A percentile compares a stretch with the other conserved stretches of the same genome.
phyloP scores from a whole-genome alignment of 164 flowering plant species.

The Amborella trichopoda region DNA sequence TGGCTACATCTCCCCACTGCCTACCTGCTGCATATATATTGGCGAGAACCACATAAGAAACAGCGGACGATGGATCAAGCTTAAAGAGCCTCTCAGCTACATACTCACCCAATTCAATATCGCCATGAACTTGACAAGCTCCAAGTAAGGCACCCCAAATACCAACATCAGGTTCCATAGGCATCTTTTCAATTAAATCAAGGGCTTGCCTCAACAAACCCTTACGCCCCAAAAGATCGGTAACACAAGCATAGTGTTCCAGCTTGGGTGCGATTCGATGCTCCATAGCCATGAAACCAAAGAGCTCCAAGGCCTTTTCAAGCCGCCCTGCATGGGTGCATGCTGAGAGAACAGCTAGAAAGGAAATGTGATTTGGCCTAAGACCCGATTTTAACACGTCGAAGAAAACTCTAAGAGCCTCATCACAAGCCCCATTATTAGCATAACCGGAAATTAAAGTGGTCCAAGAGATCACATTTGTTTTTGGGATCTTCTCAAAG shows the following conservation, averaged over 20 bases:
- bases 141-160: slow-evolving; percentile 52
- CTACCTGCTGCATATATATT: slow-evolving; percentile 48
- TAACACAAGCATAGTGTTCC: slow-evolving; percentile 55
- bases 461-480: slow-evolving; percentile 53
- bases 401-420: slow-evolving; percentile 32
- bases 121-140: slow-evolving; percentile 43
- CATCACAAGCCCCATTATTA: slow-evolving; percentile 34
- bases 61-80: slow-evolving; percentile 39
- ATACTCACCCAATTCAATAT: slow-evolving; percentile 28
- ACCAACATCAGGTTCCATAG: slow-evolving; percentile 40
- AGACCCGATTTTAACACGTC: slow-evolving; percentile 26
- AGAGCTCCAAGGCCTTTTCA: slow-evolving; percentile 40
- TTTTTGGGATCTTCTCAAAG: slow-evolving; percentile 27
- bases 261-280: slow-evolving; percentile 28
- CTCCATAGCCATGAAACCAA: slow-evolving; percentile 28
- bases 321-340: slow-evolving; percentile 51
- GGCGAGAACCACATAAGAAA: slow-evolving; percentile 52
- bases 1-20: slow-evolving; percentile 41
- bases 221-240: slow-evolving; percentile 46
- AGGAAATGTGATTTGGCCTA: slow-evolving; percentile 50
- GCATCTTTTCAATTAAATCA: slow-evolving; percentile 38
- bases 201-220: slow-evolving; percentile 48
- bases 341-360: slow-evolving; percentile 54
- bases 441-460: slow-evolving; percentile 50
- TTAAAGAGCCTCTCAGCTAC: slow-evolving; percentile 29